Base-by-base conservation (phyloP, 805 yeast genomes). In the Pichia heedii region DNA sequence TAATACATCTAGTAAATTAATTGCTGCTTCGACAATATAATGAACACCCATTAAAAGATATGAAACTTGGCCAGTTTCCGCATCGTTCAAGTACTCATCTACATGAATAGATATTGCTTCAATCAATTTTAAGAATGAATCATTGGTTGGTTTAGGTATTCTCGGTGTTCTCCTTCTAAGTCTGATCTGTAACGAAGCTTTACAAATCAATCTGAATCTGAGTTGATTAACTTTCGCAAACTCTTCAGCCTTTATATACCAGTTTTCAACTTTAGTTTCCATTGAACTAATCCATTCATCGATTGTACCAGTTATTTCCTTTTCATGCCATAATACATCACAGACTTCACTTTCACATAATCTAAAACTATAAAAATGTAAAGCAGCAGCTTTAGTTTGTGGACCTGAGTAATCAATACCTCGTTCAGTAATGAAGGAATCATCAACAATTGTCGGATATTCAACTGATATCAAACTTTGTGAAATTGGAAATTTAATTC, bases 351-450 rank as follows among this genome's bases (percentile, higher is more conserved):
- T 19, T 19, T 48, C 50, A 37, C 44, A 47, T 4, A 48, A 16
- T 12, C 51, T 16, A 13, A 43, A 34, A 16, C 16, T 22, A 38
- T 48, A 36, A 43, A 48, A 43, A 21, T 47, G 51, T 13, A 43
- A 22, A 12, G 51, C 51, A 9, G 51, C 50, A 15, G 48, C 44
- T 35, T 48, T 48, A 4, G 50, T 46, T 34, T 47, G 44, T 4
- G 51, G 51, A 3, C 45, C 51, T 15, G 38, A 29, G 36, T 43
- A 47, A 35, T 48, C 48, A 4, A 48, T 47, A 11, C 50, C 51
- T 10, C 36, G 35, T 13, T 40, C 32, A 9, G 44, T 47, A 6
- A 48, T 48, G 22, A 37, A 48, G 7, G 32, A 22, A 36, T 48
- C 51, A 36, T 48, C 50, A 12, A 48, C 33, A 20, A 37, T 29